Evolutionary conservation across 2,329 filamentous ascomycete genomes (phyloP), one percentile per base, ranked within the genome.

Genomic region (Xylariaceae sp.): DNA sequence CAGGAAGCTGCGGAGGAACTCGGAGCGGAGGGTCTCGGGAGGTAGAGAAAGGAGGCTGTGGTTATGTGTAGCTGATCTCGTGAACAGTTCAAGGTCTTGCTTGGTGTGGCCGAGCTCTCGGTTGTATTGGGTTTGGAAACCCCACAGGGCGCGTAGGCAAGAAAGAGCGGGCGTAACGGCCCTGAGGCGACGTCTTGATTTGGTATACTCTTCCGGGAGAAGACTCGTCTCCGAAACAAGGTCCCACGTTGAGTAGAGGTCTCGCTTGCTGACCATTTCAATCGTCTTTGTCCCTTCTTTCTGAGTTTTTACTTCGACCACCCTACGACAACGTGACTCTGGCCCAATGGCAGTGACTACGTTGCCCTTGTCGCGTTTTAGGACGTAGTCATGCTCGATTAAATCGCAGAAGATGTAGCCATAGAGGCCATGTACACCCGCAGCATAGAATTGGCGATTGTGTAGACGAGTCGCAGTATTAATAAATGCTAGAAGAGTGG

Each of bases 381-480:
- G 86, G 56, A 94, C 84, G 67, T 90, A 99, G 65, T 92, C 86
- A 70, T 99, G 94, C 65, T 86, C 81, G 62, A 96, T 90, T 19
- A 99, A 80, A 70, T 99, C 94, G 54, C 88, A 88, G 70, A 99
- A 99, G 61, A 96, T 88, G 74, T 89, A 99, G 52, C 94, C 94
- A 70, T 95, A 97, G 68, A 96, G 81, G 46, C 94, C 94, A 68
- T 96, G 89, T 2, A 87, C 83, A 47, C 85, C 87, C 34, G 91
- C 88, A 9, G 90, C 90, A 72, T 99, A 99, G 71, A 96, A 96
- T 10, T 91, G 85, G 45, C 84, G 83, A 58, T 83, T 80, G 56
- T 87, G 85, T 36, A 95, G 74, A 44, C 92, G 87, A 39, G 91
- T 92, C 26, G 88, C 87, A 19, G 89, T 89, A 73, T 97, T 96